Base-by-base conservation (phyloP, 257 asterid species). In the Galeopsis tetrahit region DNA sequence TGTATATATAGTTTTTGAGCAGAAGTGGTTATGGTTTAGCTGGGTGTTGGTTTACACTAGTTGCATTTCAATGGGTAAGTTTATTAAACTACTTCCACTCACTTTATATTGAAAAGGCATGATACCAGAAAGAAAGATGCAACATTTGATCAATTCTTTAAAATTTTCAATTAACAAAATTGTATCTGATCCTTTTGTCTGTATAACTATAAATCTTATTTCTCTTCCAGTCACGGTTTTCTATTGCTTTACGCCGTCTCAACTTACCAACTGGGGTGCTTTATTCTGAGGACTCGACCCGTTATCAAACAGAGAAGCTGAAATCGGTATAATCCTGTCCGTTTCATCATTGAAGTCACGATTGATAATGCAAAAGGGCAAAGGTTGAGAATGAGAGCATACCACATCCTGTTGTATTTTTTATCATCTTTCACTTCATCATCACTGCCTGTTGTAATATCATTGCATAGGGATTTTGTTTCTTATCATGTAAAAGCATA, bases 51-150 rank as follows among this genome's bases (percentile, higher is more conserved):
- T 88, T 86, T 75, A 73, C 95, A 4, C 96, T 91, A 35, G 97
- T 85, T 36, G 91, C 91, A 15, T 94, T 91, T 85, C 98, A 94
- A 83, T 94, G 98, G 96, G 97, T 91, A 84, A 80, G 85, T 69
- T 38, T 28, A 4, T 67, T 61, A 58, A 39, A 32, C 7, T 5
- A 33, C 31, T 58, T 52, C 43, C 67, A 66, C 61, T 60, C 28
- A 11, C 65, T 71, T 44, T 10, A 35, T 64, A 33, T 67, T 6
- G 28, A 21, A 7, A 28, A 28, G 36, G 61, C 61, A 8, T 14
- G 10, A 6, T 55, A 21, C 4, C 4, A 44, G 51, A n/a, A n/a
- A 44, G 51, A 44, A 44, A 53, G 60, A 31, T 57, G 63, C 63
- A 58, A 32, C 60, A 53, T 58, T 58, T 58, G 7, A 33, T 58